Evolutionary conservation across 2,329 filamentous ascomycete genomes (phyloP).

Genomic region (Akanthomyces dipterigenus): DNA sequence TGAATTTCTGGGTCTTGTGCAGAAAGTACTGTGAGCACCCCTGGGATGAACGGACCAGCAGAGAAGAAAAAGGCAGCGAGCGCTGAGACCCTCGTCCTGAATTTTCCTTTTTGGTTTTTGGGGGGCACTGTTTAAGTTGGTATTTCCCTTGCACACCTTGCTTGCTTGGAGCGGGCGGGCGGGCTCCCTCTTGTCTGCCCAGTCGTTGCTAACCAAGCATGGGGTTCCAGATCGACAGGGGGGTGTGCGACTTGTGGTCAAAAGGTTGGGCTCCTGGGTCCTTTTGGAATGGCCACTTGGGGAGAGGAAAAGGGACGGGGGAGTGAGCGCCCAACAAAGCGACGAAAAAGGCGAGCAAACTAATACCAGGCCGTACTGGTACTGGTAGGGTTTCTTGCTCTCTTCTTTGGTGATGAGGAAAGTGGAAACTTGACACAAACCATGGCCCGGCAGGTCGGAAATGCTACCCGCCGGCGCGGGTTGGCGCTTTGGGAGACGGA

Average conservation of each 20-base stretch:
- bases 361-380: neutral
- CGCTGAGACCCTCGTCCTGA: neutral
- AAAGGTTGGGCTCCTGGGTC: neutral
- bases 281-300: neutral
- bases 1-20: slow-evolving; percentile 1
- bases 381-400: neutral
- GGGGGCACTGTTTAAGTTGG: neutral
- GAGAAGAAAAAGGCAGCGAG: neutral
- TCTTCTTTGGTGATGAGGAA: slow-evolving; percentile 2
- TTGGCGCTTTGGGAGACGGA: neutral
- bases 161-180: neutral
- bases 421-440: slow-evolving; percentile 1
- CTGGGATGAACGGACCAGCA: neutral
- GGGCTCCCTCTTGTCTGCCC: neutral
- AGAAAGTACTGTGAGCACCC: neutral
- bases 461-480: slow-evolving; percentile 1
- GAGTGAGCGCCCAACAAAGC: neutral
- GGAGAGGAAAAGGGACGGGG: neutral
- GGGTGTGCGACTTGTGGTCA: neutral
- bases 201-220: neutral
- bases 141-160: no score
- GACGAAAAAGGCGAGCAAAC: neutral
- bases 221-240: slow-evolving; percentile 12
- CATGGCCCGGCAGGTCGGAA: slow-evolving; percentile 8
- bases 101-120: slow-evolving; percentile 2